Evolutionary conservation across 192 early-diverging fungal species (phyloP).

Genomic region (Backusella sp.): DNA sequence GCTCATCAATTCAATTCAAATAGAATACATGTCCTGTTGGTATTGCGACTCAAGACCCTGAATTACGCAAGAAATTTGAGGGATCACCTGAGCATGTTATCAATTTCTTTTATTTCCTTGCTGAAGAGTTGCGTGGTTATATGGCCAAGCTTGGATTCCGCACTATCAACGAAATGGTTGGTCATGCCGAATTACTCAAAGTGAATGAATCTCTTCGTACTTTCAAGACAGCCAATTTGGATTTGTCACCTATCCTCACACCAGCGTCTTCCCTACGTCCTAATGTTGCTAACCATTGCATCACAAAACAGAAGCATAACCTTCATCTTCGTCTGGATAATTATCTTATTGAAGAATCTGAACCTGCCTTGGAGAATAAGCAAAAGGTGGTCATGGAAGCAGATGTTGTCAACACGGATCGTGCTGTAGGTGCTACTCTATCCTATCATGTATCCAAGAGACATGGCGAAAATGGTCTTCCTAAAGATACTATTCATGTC

Average conservation of each 20-base stretch:
- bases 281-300: slow-evolving; percentile 85
- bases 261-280: slow-evolving; percentile 87
- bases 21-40: slow-evolving; percentile 96
- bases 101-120: slow-evolving; percentile 99
- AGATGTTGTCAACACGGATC: slow-evolving; percentile 90
- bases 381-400: slow-evolving; percentile 59
- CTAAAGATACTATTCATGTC: slow-evolving; percentile 85
- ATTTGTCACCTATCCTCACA: slow-evolving; percentile 84
- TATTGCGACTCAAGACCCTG: slow-evolving; percentile 96
- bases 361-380: slow-evolving; percentile 62
- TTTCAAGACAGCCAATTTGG: slow-evolving; percentile 86
- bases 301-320: slow-evolving; percentile 86
- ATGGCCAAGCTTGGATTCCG: slow-evolving; percentile 97
- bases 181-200: slow-evolving; percentile 82
- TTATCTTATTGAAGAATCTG: slow-evolving; percentile 80
- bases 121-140: slow-evolving; percentile 88
- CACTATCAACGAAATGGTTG: slow-evolving; percentile 96
- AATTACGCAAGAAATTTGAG: slow-evolving; percentile 90
- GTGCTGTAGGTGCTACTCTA: slow-evolving; percentile 90
- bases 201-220: slow-evolving; percentile 75
- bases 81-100: slow-evolving; percentile 95
- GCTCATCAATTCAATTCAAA: slow-evolving; percentile 43
- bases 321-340: slow-evolving; percentile 88
- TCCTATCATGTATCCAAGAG: slow-evolving; percentile 84
- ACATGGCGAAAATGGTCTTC: slow-evolving; percentile 81